These are phyloP conservation scores for Aureobasidium uvarum DNA, from an alignment of 2,329 filamentous ascomycete genomes.

Conservation along the genomic window DNA sequence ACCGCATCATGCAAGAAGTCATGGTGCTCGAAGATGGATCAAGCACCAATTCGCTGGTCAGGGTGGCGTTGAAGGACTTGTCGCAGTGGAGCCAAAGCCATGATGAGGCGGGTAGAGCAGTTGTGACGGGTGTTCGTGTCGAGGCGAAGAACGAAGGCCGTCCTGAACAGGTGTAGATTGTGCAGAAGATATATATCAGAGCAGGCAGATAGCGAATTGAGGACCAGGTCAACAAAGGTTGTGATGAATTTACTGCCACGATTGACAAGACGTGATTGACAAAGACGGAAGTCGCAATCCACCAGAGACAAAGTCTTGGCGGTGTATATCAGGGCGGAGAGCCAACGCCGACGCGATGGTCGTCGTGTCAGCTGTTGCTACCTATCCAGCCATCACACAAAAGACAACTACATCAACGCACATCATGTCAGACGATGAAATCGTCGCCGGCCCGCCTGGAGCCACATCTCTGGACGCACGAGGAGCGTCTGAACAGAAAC, in stretches of 20 bases:
- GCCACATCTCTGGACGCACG: constrained; percentile 7
- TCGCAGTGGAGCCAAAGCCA: constrained; percentile 59
- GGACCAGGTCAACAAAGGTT: neutral
- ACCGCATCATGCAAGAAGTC: constrained; percentile 57
- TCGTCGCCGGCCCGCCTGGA: constrained; percentile 18
- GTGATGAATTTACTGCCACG: too few relatives aligned
- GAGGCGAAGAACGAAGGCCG: constrained; percentile 6
- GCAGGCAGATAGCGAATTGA: neutral
- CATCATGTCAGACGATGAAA: constrained; percentile 28
- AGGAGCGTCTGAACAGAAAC: constrained; percentile 20
- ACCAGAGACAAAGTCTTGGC: constrained; percentile 8
- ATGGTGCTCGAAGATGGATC: constrained; percentile 52
- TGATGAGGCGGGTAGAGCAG: constrained; percentile 44
- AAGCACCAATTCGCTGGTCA: constrained; percentile 53
- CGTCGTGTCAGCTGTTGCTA: neutral
- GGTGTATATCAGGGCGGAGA: constrained; percentile 6
- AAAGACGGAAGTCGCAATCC: neutral
- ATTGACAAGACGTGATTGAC: neutral
- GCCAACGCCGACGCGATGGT: neutral
- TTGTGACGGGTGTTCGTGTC: constrained; percentile 1
- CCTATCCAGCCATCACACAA: neutral
- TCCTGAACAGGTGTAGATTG: neutral
- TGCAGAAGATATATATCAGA: neutral
- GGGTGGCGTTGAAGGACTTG: constrained; percentile 53
- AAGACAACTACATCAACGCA: neutral